Base-by-base conservation (phyloP, 2,329 filamentous ascomycete genomes). In the Tothia fuscella region DNA sequence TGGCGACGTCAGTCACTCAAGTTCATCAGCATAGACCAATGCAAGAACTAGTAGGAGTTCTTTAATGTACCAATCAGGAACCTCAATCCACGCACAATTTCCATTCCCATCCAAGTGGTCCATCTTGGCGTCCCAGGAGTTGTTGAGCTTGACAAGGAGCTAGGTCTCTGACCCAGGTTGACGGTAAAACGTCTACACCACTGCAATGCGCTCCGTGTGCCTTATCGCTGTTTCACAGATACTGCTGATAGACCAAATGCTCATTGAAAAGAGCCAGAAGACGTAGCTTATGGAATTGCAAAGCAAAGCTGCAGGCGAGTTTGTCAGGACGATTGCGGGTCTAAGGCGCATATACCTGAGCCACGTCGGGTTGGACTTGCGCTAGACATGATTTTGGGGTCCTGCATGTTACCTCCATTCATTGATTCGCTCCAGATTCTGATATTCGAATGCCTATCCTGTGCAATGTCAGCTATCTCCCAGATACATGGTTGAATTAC, bases 151-250 rank as follows among this genome's bases (percentile, higher is more conserved):
- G 33, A n/a, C 33, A 35, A 22, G 19, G 14, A 22, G 33, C 33
- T 10, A 37, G 35, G 35, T 17, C 13, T 14, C 14, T 12, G 17
- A 25, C 21, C 35, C 35, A 37, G 35, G 35, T 37, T 25, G 20
- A 26, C 35, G 35, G 35, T 37, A 14, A 10, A 26, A 10, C 51
- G 46, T 51, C 47, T 48, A 44, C 49, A 48, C 36, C 30, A 32
- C 28, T 42, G 45, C 47, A 46, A 42, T 31, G 42, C 46, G 45
- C 48, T 49, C 49, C 49, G 47, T 48, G 45, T 48, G 49, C 56
- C 56, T 61, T 61, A 61, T 61, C 58, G 53, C 51, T 48, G 56
- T 60, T 56, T 50, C 56, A 60, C 53, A 46, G 42, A 41, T 41
- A 44, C 48, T 51, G 48, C 46, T 49, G 54, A 56, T 56, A 54